A percentile compares a stretch with the other conserved stretches of the same genome.
Conservation (phyloP, 164 flowering plant species). For the Sextonia rubra region DNA sequence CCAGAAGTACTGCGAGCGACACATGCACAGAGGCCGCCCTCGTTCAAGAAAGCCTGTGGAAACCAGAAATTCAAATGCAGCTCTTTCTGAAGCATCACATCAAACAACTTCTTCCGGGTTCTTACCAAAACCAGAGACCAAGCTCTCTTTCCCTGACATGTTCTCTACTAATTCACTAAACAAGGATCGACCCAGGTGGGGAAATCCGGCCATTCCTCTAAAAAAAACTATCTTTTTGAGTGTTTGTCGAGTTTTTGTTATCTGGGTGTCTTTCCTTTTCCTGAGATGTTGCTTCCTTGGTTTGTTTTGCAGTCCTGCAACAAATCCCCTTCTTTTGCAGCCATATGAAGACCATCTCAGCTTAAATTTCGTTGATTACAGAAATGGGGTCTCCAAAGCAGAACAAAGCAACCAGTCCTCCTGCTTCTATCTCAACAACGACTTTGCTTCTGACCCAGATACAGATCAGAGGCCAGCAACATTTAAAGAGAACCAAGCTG, state of each 20-base stretch:
- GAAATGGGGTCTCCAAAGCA: constrained; percentile 4
- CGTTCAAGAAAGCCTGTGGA: constrained; percentile 99
- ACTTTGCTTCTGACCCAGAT: constrained; percentile 8
- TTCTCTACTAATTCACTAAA: not conserved
- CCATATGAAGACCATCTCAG: constrained; percentile 20
- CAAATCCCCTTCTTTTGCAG: constrained; percentile 12
- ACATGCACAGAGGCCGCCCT: constrained; percentile 65
- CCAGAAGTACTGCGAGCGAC: constrained; percentile 83
- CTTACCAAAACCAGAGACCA: constrained; percentile 17
- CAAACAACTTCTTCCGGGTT: constrained; percentile 3
- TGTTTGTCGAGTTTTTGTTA: not conserved
- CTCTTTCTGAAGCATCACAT: not conserved
- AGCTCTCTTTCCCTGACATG: constrained; percentile 17
- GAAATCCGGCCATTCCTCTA: not conserved
- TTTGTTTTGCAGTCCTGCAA: constrained; percentile 1
- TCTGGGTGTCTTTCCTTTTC: not conserved
- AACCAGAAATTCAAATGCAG: constrained; percentile 17
- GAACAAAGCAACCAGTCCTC: constrained; percentile 20
- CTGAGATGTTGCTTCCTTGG: not conserved
- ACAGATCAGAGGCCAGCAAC: constrained; percentile 12
- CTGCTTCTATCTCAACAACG: constrained; percentile 23
- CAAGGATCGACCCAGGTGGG: constrained; percentile 33
- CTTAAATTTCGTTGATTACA: constrained; percentile 18
- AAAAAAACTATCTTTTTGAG: not conserved
- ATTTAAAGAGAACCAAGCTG: not conserved